Evolutionary conservation across 148 eudicot genomes (phyloP).

Genomic region (Linanthus parryae): DNA sequence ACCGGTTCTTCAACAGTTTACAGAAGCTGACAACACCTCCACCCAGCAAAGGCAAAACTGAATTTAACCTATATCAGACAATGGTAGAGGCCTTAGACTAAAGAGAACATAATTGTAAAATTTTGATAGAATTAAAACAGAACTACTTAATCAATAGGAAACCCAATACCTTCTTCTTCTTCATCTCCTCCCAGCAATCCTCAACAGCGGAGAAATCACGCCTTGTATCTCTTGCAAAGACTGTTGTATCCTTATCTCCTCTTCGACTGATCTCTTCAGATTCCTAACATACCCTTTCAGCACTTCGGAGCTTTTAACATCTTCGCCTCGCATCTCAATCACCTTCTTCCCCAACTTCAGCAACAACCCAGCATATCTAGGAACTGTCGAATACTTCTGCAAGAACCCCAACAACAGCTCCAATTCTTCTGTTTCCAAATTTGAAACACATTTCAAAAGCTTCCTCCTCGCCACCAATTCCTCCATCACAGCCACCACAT

Average conservation of each 20-base stretch:
- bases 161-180: too few relatives aligned
- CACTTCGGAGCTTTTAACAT: constrained; percentile 36
- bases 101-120: neutral
- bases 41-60: too few relatives aligned
- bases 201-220: constrained; percentile 76
- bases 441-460: constrained; percentile 49
- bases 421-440: constrained; percentile 69
- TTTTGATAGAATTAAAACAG: neutral
- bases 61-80: too few relatives aligned
- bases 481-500: constrained; percentile 81
- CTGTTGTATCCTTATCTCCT: constrained; percentile 75
- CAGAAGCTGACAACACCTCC: too few relatives aligned
- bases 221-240: constrained; percentile 86
- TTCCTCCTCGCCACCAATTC: constrained; percentile 86
- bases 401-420: constrained; percentile 53
- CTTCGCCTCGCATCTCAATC: constrained; percentile 66
- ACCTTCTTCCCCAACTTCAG: constrained; percentile 74
- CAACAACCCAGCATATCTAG: constrained; percentile 63
- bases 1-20: too few relatives aligned
- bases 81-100: too few relatives aligned
- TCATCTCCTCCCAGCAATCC: constrained; percentile 71
- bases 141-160: neutral
- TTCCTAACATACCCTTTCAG: constrained; percentile 55
- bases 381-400: constrained; percentile 63
- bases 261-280: constrained; percentile 59